Conservation (phyloP, 2,329 filamentous ascomycete species). For the Knoxdaviesia proteae region DNA sequence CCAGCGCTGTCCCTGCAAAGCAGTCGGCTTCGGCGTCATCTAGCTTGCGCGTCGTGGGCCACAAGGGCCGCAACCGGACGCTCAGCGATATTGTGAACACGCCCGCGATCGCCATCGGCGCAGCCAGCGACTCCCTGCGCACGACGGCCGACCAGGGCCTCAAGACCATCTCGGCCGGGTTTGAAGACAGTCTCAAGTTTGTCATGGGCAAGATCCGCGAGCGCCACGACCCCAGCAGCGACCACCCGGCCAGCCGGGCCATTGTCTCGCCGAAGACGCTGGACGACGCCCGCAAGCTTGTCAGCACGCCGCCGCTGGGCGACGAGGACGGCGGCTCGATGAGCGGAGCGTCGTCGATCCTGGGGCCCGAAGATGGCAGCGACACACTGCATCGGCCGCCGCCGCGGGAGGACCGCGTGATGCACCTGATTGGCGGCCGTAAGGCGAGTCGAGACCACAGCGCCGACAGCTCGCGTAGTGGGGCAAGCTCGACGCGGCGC, state of each 20-base stretch:
- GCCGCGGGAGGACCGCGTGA: slow-evolving; percentile 39
- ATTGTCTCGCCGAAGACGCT: slow-evolving; percentile 66
- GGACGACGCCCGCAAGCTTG: slow-evolving; percentile 77
- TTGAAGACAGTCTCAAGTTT: slow-evolving; percentile 88
- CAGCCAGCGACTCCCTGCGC: slow-evolving; percentile 66
- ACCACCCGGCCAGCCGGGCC: slow-evolving; percentile 14
- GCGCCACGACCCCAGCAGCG: slow-evolving; percentile 23
- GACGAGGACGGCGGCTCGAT: slow-evolving; percentile 40
- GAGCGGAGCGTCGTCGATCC: slow-evolving; percentile 33
- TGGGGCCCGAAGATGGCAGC: slow-evolving; percentile 15
- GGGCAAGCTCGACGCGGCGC: slow-evolving; percentile 26
- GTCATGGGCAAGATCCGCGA: slow-evolving; percentile 76
- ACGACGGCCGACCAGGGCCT: slow-evolving; percentile 79
- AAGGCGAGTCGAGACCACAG: slow-evolving; percentile 46
- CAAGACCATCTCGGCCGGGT: slow-evolving; percentile 75
- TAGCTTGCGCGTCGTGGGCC: slow-evolving; percentile 16
- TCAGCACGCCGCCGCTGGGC: slow-evolving; percentile 48
- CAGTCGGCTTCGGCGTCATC: not conserved
- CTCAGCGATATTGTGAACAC: slow-evolving; percentile 75
- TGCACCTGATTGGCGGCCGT: slow-evolving; percentile 51
- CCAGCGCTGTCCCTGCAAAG: not conserved
- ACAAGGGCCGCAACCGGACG: slow-evolving; percentile 44
- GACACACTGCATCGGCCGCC: slow-evolving; percentile 8
- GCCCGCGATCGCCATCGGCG: slow-evolving; percentile 61
- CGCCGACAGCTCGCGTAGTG: slow-evolving; percentile 50